Base-by-base conservation (phyloP, 2,329 filamentous ascomycete species). In the Botrytis fragariae region DNA sequence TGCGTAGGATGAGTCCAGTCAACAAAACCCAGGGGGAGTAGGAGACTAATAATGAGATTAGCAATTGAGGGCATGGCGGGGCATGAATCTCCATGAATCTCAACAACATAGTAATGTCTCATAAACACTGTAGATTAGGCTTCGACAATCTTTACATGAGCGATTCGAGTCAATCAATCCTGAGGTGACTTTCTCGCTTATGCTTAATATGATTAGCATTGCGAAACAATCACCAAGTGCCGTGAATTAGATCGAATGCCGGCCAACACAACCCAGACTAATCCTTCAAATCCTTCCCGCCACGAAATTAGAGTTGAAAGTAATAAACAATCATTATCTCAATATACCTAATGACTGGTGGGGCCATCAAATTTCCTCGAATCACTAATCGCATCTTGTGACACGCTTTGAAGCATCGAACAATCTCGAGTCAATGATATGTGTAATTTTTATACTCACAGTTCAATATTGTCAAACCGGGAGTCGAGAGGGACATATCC, bases 191-290 rank as follows among this genome's bases (percentile, higher is more conserved):
- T 14, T 57, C 44, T 51, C 44, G 63, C 63, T 67, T 67, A 51
- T n/a, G 22, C 18, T 51, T 51, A 35, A n/a, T 32, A 67, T 57
- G 51, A 67, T 51, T n/a, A n/a, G 44, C 32, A 37, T 42, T 42
- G 25, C 61, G 37, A 63, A 42, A 63, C 61, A 63, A 20, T 8
- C 37, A 44, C 20, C 44, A 67, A 67, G 32, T 51, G 63, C 63
- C 63, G 45, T 51, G 25, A 32, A 22, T 37, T 67, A 22, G 32
- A 67, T 37, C 35, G 32, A 67, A 67, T 67, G 63, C 63, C 63
- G 63, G 63, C 9, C 29, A 18, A 63, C 44, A 63, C 8, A 10
- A 42, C 37, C 61, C 32, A 14, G 39, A n/a, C 5, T 48, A n/a
- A 22, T 51, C 45, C 44, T 37, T 37, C 25, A 67, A 35, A n/a